phyloP scores from a whole-genome alignment of 2,329 filamentous ascomycete genomes.

The Cladosporium sp. region DNA sequence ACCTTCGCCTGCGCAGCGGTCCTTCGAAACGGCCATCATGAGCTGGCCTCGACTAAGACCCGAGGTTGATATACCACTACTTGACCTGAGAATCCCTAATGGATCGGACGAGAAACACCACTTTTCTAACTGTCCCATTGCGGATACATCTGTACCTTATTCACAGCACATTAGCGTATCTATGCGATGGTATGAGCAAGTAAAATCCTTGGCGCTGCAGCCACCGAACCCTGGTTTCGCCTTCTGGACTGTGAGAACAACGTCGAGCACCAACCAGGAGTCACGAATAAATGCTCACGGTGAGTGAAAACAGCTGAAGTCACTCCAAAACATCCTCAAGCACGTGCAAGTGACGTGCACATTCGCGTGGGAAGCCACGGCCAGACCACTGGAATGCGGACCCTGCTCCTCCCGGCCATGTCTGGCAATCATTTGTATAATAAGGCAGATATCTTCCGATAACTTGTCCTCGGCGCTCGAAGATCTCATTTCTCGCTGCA shows the following conservation, averaged over 20 bases:
- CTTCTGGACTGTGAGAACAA: not conserved
- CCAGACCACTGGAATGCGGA: constrained; percentile 11
- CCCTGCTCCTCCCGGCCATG: not conserved
- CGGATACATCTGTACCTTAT: too few species aligned
- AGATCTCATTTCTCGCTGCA: not conserved
- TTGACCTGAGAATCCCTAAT: too few species aligned
- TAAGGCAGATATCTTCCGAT: not conserved
- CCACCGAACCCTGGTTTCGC: not conserved
- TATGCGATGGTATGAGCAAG: constrained; percentile 10
- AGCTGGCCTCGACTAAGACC: too few species aligned
- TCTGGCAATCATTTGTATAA: not conserved
- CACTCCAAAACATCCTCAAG: not conserved
- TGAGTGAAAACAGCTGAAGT: not conserved
- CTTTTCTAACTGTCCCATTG: too few species aligned
- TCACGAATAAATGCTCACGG: constrained; percentile 3
- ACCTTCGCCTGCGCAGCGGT: too few species aligned
- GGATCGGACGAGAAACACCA: too few species aligned
- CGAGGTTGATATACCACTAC: too few species aligned
- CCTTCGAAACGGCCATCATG: too few species aligned
- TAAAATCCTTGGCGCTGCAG: constrained; percentile 10
- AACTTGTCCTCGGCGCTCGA: not conserved
- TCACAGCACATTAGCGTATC: not conserved
- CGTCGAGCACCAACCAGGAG: constrained; percentile 1
- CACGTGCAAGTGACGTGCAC: not conserved
- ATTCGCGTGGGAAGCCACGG: not conserved